phyloP scores from a whole-genome alignment of 163 green algal genomes.

The Scenedesmus sp. region DNA sequence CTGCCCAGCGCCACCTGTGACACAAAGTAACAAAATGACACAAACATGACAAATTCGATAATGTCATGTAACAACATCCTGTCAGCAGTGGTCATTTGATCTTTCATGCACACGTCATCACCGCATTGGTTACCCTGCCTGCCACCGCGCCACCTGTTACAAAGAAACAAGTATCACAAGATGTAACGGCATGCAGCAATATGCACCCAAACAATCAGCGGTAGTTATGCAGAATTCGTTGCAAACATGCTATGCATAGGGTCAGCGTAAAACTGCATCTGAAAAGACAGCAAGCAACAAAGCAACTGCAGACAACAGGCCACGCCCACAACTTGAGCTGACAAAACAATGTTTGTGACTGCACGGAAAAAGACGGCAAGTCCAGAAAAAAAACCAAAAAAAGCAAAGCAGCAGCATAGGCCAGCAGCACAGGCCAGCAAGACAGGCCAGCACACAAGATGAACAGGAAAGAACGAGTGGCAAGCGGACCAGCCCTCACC shows the following conservation, averaged over 20 bases:
- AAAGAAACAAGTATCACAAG: conserved; percentile 69
- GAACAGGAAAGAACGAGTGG: neutral
- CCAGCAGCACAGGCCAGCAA: neutral
- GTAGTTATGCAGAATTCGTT: too few species aligned
- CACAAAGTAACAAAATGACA: neutral
- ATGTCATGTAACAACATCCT: too few species aligned
- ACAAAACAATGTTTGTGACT: too few species aligned
- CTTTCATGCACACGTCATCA: neutral
- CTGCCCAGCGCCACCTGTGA: conserved; percentile 58
- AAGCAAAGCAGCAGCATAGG: neutral
- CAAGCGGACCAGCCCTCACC: conserved; percentile 36
- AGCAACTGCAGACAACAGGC: too few species aligned
- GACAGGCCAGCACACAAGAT: neutral
- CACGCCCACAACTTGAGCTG: too few species aligned
- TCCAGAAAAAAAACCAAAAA: conserved; percentile 66
- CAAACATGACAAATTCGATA: neutral
- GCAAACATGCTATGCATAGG: too few species aligned
- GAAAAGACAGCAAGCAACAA: too few species aligned
- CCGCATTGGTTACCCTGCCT: conserved; percentile 60
- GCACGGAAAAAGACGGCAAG: too few species aligned
- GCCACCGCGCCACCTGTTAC: conserved; percentile 67
- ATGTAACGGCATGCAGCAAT: too few species aligned
- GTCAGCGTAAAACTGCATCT: conserved; percentile 38
- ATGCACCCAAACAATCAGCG: neutral
- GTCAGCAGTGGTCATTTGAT: too few species aligned